Base-by-base conservation (phyloP, 2,329 filamentous ascomycete species). In the Pseudovirgaria hyperparasitica region DNA sequence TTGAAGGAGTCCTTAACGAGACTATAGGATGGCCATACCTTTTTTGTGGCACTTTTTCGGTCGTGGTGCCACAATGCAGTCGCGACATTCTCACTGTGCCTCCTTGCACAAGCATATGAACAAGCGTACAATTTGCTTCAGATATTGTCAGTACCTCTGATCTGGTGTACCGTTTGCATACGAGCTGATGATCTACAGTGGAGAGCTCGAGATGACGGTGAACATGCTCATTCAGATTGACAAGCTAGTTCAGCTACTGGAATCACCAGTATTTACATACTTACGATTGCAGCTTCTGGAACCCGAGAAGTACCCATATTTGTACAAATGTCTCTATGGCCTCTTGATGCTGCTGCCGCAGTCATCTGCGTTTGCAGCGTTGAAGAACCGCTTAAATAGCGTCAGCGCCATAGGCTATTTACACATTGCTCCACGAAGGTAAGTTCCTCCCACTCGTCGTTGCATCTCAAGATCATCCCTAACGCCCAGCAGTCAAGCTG, bases 11-110 rank as follows among this genome's bases (percentile, higher is more conserved):
- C 6, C 9, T 38, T 48, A 33, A 55, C 33, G 25, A 28, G 18
- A 20, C 7, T 16, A 9, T 35, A 82, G 76, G 92, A 98, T 38
- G 90, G 87, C 0, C 90, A 98, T 61, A 80, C 79, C 3, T 85
- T 98, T 50, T 98, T 98, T 45, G 84, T 94, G 9, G 75, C 86
- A 2, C 62, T 98, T 4, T 98, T 98, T 57, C 75, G 84, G 31
- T 92, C 87, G 4, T 98, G 90, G 90, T 98, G 90, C 49, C 90
- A 94, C 52, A 98, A 98, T 46, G 86, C 90, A 3, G 92, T 98
- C 5, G 87, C 90, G 6, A 96, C 90, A 0, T 98, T 98, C 55
- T 96, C 86, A 3, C 63, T 98, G 4, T 98, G 90, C 48, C 65
- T 98, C 17, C 73, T 98, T 27, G 90, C 90, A 2, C 90, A 98